These are phyloP conservation scores for Endothia cerciana DNA, from an alignment of 2,329 filamentous ascomycete genomes.

Conservation along the genomic window DNA sequence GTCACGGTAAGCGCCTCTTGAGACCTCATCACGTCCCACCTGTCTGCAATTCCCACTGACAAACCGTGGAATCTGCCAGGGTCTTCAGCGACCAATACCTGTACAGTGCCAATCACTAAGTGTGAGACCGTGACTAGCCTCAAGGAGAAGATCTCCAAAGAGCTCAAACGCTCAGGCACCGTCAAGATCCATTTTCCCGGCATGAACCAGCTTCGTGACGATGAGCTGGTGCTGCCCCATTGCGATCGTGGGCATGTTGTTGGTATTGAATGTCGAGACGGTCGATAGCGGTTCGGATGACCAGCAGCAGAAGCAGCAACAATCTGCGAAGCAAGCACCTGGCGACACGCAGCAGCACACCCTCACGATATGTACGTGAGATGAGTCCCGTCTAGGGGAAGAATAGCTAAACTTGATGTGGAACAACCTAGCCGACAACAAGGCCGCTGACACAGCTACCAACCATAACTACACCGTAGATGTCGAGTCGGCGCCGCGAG, in stretches of 20 bases:
- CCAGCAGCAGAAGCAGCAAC: not conserved
- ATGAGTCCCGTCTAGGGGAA: not conserved
- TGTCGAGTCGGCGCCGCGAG: not conserved
- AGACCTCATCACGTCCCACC: not conserved
- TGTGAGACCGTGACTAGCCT: not conserved
- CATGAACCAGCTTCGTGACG: not conserved
- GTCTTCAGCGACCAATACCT: not conserved
- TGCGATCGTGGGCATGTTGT: not conserved
- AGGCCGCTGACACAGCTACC: not conserved
- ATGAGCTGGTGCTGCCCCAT: not conserved
- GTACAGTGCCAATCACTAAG: not conserved
- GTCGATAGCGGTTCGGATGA: not conserved
- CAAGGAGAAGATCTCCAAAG: not conserved
- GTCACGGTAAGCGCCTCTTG: not conserved
- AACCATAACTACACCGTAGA: not conserved
- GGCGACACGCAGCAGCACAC: not conserved
- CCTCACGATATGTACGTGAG: not conserved
- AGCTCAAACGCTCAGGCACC: not conserved
- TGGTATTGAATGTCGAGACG: not conserved
- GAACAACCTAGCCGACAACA: not conserved
- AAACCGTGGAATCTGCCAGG: not conserved
- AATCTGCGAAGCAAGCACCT: not conserved
- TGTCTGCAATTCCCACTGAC: not conserved
- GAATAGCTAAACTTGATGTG: not conserved
- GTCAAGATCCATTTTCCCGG: not conserved